Evolutionary conservation across 768 basidiomycete species (phyloP).

Genomic region (Hypholoma fasciculare): DNA sequence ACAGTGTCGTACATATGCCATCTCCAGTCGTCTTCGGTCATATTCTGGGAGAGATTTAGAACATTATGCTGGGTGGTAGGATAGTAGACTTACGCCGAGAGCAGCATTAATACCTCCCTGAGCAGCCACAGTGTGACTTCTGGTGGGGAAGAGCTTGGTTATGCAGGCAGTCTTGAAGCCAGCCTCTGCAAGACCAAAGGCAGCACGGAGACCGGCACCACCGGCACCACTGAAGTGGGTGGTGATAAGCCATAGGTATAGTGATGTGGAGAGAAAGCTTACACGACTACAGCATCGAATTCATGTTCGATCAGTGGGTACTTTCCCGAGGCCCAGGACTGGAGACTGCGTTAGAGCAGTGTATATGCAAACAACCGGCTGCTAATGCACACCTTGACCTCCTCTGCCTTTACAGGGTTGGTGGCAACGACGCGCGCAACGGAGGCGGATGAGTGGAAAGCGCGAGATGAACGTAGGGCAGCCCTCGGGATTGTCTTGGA

Average conservation of each 20-base stretch:
- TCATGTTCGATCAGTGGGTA: slow-evolving; percentile 99
- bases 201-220: slow-evolving; percentile 96
- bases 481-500: slow-evolving; percentile 61
- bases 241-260: slow-evolving; percentile 7
- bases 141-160: slow-evolving; percentile 97
- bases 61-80: slow-evolving; percentile 2
- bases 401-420: slow-evolving; percentile 77
- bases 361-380: slow-evolving; percentile 1
- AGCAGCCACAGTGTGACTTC: slow-evolving; percentile 98
- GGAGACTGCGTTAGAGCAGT: slow-evolving; percentile 17
- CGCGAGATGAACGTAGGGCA: slow-evolving; percentile 48
- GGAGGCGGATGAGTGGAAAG: slow-evolving; percentile 67
- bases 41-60: slow-evolving; percentile 57
- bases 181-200: slow-evolving; percentile 97
- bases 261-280: slow-evolving; percentile 36
- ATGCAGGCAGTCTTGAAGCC: slow-evolving; percentile 99
- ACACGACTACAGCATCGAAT: slow-evolving; percentile 99
- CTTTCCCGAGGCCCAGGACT: slow-evolving; percentile 83
- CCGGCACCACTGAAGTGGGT: slow-evolving; percentile 77
- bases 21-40: slow-evolving; percentile 99
- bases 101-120: slow-evolving; percentile 99
- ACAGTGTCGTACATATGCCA: slow-evolving; percentile 99
- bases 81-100: slow-evolving; percentile 66
- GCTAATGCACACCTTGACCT: slow-evolving; percentile 61
- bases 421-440: slow-evolving; percentile 65